Conservation (phyloP, 768 basidiomycete genomes). For the Gymnopilus dilepis region DNA sequence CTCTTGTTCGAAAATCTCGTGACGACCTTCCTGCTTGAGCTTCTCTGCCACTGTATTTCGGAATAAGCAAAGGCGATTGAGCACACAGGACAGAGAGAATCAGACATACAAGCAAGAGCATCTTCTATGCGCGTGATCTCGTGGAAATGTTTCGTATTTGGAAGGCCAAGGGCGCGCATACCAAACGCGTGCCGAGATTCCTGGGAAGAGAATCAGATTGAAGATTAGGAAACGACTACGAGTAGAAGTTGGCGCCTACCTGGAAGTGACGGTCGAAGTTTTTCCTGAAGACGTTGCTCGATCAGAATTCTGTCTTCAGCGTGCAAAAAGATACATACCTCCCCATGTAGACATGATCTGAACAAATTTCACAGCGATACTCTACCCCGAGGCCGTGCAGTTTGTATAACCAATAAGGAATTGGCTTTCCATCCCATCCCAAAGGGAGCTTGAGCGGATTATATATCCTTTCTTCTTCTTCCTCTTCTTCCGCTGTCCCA, state of each 20-base stretch:
- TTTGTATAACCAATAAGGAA: conserved; percentile 99
- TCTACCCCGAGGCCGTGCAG: conserved; percentile 98
- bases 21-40: conserved; percentile 94
- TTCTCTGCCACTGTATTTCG: conserved; percentile 84
- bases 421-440: conserved; percentile 99
- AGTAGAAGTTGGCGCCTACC: conserved; percentile 40
- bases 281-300: conserved; percentile 53
- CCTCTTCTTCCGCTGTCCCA: conserved; percentile 65
- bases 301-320: conserved; percentile 10
- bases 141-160: conserved; percentile 99
- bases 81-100: neutral
- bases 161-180: conserved; percentile 95
- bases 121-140: conserved; percentile 98
- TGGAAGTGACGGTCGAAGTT: conserved; percentile 97
- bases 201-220: conserved; percentile 40
- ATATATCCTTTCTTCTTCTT: conserved; percentile 96
- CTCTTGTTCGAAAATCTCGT: conserved; percentile 92
- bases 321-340: conserved; percentile 51
- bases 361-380: conserved; percentile 97
- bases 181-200: conserved; percentile 98
- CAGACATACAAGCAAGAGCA: conserved; percentile 81
- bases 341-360: conserved; percentile 96
- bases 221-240: neutral
- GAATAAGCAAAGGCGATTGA: neutral
- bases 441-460: conserved; percentile 97